Evolutionary conservation across 352 stramenopile species (phyloP).

Genomic region (Globisporangium uncinulatum): DNA sequence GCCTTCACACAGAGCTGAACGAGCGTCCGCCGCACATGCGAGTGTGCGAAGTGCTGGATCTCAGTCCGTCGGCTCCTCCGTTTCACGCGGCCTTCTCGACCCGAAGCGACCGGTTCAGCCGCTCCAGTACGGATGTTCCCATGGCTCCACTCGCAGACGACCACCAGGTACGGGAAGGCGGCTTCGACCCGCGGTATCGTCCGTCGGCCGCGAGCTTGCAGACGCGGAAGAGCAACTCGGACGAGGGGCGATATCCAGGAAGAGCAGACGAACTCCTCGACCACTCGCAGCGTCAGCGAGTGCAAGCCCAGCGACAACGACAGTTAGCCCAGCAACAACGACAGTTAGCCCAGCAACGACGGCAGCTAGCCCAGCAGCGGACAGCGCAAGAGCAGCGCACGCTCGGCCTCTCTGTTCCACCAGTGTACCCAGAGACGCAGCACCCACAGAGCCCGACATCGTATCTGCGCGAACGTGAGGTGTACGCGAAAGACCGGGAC

Average conservation of each 20-base stretch:
- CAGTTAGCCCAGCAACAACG: background rate
- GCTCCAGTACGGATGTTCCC: slow-evolving; percentile 4
- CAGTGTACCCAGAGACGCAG: background rate
- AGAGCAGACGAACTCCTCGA: background rate
- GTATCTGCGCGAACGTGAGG: slow-evolving; percentile 10
- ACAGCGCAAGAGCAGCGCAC: background rate
- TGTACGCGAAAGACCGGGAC: slow-evolving; percentile 10
- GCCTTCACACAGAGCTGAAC: slow-evolving; percentile 16
- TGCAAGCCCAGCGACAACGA: slow-evolving; percentile 1
- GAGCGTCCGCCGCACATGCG: slow-evolving; percentile 35
- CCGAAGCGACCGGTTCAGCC: slow-evolving; percentile 11
- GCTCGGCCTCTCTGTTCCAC: background rate
- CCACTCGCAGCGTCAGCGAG: background rate
- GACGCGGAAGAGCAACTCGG: slow-evolving; percentile 12
- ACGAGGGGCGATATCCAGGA: slow-evolving; percentile 11
- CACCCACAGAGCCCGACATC: slow-evolving; percentile 5
- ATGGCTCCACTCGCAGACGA: slow-evolving; percentile 1
- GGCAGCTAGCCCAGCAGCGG: background rate
- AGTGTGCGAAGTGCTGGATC: slow-evolving; percentile 40
- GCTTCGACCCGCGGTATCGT: background rate
- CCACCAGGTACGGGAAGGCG: background rate
- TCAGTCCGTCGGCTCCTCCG: slow-evolving; percentile 40
- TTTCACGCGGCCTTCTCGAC: slow-evolving; percentile 14
- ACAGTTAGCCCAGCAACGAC: background rate
- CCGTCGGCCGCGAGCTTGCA: background rate